phyloP scores from a whole-genome alignment of 139 green algal genomes.

The Desmodesmus armatus region DNA sequence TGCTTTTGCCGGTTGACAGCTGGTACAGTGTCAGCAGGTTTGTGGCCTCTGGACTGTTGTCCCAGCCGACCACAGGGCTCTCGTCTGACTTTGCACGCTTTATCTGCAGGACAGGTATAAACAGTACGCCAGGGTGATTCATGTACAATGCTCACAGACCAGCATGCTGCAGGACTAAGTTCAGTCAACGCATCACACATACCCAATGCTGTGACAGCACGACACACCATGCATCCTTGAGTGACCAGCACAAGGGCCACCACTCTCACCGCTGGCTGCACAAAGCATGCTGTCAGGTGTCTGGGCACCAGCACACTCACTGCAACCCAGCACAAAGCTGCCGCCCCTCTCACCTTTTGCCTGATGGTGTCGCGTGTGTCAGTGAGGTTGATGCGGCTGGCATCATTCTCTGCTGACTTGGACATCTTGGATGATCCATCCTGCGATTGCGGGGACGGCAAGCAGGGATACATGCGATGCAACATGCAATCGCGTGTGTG shows the following conservation, averaged over 20 bases:
- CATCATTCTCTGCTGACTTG: constrained; percentile 93
- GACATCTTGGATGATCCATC: constrained; percentile 97
- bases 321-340: too few species aligned
- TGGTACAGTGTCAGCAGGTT: constrained; percentile 98
- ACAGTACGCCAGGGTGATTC: not conserved
- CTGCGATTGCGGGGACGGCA: constrained; percentile 62
- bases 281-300: too few species aligned
- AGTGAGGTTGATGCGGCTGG: constrained; percentile 94
- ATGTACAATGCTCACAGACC: too few species aligned
- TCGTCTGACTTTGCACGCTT: constrained; percentile 93
- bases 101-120: constrained; percentile 48
- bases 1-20: constrained; percentile 81
- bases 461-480: too few species aligned
- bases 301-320: too few species aligned
- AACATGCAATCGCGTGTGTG: too few species aligned
- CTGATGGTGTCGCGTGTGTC: constrained; percentile 86
- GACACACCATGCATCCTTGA: not conserved
- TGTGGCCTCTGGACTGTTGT: constrained; percentile 91
- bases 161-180: too few species aligned
- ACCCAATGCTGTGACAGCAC: not conserved
- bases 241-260: not conserved
- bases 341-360: constrained; percentile 93
- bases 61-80: constrained; percentile 86
- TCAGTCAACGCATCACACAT: not conserved
- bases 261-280: too few species aligned